Evolutionary conservation across 305 asterid species (phyloP), one percentile per base, ranked within the genome.

Genomic region (Plantago lanceolata): DNA sequence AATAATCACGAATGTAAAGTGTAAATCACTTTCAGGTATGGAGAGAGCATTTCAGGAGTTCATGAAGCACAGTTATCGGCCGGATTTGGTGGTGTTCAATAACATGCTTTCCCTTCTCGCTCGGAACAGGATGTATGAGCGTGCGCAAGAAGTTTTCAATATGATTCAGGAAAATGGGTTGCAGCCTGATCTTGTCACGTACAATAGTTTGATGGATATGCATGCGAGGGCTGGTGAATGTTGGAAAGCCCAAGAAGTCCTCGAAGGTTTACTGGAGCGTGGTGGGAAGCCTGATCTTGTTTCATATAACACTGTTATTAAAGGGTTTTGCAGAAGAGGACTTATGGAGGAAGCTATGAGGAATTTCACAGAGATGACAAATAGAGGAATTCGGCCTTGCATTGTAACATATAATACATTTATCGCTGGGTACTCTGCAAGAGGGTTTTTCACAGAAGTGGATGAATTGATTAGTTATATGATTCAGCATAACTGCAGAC

Each of bases 201-300:
- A 89, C 69, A 92, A 89, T 62, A 87, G 87, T 75, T 75, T 92
- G 78, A 92, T 92, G 95, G 97, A 92, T 74, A 87, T 92, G 96
- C 80, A 92, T 21, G 98, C 97, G 28, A 78, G 97, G 66, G 74
- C 86, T 0, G 96, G 98, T 40, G 98, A 92, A 67, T 87, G 95
- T 76, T 92, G 98, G 97, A 92, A 83, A 79, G 98, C 97, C 1
- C 88, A 81, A 72, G 97, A 92, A 60, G 81, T 92, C n/a, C 94
- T 92, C 67, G 75, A 63, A 6, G 86, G 85, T 37, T 57, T 92
- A 71, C 73, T 75, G 21, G 78, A 83, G 57, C 61, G 73, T 17
- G 84, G 88, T n/a, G 90, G 82, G 31, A 79, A 76, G 60, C 97
- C 97, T 6, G 98, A 92, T 72, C 88, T 87, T 13, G 91, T 92